Base-by-base conservation (phyloP, 768 basidiomycete species). In the Ramaria sp. region DNA sequence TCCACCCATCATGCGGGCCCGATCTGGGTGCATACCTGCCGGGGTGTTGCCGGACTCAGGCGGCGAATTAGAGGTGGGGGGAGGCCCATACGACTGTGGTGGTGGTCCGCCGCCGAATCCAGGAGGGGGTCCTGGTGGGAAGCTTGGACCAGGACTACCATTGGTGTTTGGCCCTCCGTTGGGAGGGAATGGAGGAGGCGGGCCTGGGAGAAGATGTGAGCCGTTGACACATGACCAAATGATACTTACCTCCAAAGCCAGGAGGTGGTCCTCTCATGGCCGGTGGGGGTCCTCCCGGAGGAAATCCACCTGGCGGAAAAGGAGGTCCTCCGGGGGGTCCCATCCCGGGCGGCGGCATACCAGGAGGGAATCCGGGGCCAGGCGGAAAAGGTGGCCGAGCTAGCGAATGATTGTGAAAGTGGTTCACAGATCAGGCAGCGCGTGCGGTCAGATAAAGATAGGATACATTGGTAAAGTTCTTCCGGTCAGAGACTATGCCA, bases 11-110 rank as follows among this genome's bases (percentile, higher is more conserved):
- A 91, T 90, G 58, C 87, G 77, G 68, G 88, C 63, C 58, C 89
- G 78, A 69, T 91, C 89, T 10, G 89, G 89, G 67, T 91, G 89
- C 61, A 91, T 90, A n/a, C 76, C 78, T n/a, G 75, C 81, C 43
- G 84, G 82, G 19, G 77, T 19, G 59, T 24, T 1, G 61, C 20
- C 17, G 67, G 67, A 31, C 71, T 68, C 47, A 68, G 63, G n/a
- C 15, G 69, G 66, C 4, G 66, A 57, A 60, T 67, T 69, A 63
- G 69, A 71, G 58, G 66, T 69, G 20, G 63, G 64, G 17, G 71
- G 71, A 17, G 67, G 67, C 7, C 68, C 69, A 46, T 60, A 58
- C 31, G 54, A 37, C 41, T 43, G 54, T 59, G 39, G 62, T 50
- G 34, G 62, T 57, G 45, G 39, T 51, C 56, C 60, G 1, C 63